A percentile compares a stretch with the other conserved stretches of the same genome.
phyloP scores from a whole-genome alignment of 129 eudicot genomes.

The Saussurea involucrata region DNA sequence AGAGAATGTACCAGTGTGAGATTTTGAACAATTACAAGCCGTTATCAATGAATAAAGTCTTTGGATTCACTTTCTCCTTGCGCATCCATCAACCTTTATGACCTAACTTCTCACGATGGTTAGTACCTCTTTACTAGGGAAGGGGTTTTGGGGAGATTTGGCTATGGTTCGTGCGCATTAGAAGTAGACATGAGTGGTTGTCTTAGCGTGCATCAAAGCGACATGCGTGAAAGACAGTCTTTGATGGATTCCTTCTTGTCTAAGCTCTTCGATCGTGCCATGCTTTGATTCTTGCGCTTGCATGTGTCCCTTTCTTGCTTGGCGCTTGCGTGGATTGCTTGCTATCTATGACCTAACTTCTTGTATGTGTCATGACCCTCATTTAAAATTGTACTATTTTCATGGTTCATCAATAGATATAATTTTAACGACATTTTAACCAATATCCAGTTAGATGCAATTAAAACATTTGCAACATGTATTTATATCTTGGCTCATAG shows the following conservation, averaged over 20 bases:
- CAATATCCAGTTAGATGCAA: not conserved
- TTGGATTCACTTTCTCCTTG: slow-evolving; percentile 4
- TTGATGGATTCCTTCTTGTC: not conserved
- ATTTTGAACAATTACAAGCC: not conserved
- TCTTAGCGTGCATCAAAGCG: not conserved
- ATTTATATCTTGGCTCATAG: too few species aligned
- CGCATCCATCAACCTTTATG: slow-evolving; percentile 11
- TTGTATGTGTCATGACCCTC: not conserved
- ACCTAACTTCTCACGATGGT: slow-evolving; percentile 1
- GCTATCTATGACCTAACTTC: too few species aligned
- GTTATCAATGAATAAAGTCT: too few species aligned
- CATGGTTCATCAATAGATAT: not conserved
- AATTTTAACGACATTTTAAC: not conserved
- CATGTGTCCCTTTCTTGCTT: too few species aligned
- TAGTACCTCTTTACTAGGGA: not conserved
- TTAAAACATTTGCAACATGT: too few species aligned
- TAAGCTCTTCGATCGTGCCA: not conserved
- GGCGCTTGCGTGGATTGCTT: too few species aligned
- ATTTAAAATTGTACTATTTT: too few species aligned
- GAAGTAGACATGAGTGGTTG: slow-evolving; percentile 1
- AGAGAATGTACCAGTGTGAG: not conserved
- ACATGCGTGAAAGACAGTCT: not conserved
- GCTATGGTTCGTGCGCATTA: not conserved
- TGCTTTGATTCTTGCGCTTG: not conserved
- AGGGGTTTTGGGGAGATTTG: not conserved